Conservation (phyloP, 768 basidiomycete species). For the Dentipellis sp. region DNA sequence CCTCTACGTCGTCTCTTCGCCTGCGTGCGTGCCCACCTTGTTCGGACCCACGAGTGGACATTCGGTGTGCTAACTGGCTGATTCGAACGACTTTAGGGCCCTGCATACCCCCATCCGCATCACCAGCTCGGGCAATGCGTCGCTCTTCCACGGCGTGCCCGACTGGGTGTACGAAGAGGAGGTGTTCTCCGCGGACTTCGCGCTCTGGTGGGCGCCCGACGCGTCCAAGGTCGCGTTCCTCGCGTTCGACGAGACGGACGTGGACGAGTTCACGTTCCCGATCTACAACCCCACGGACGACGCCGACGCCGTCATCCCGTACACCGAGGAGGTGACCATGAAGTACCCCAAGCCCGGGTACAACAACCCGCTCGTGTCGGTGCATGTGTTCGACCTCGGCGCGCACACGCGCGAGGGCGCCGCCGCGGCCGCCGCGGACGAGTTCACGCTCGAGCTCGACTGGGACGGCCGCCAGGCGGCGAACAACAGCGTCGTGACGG, state of each 20-base stretch:
- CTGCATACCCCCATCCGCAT: constrained; percentile 54
- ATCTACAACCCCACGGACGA: constrained; percentile 84
- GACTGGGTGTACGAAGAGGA: constrained; percentile 99
- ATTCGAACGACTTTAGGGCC: constrained; percentile 18
- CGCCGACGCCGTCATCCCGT: constrained; percentile 64
- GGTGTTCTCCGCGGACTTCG: constrained; percentile 60
- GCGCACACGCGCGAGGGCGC: constrained; percentile 28
- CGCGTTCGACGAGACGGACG: constrained; percentile 78
- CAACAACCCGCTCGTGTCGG: constrained; percentile 76
- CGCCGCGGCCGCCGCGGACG: constrained; percentile 22
- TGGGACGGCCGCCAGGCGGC: constrained; percentile 55
- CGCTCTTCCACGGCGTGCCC: constrained; percentile 88
- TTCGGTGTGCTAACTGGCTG: background rate
- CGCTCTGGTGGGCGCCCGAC: constrained; percentile 91
- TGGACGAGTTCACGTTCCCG: constrained; percentile 81
- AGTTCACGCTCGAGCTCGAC: constrained; percentile 45
- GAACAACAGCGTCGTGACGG: constrained; percentile 63
- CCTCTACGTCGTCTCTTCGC: constrained; percentile 71
- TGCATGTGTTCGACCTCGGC: constrained; percentile 75
- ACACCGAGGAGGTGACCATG: constrained; percentile 55
- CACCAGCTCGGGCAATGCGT: constrained; percentile 72
- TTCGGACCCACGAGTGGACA: background rate
- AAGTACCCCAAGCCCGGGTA: constrained; percentile 88
- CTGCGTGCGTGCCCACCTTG: constrained; percentile 36
- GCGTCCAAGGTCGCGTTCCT: constrained; percentile 75